Evolutionary conservation across 345 rosid genomes (phyloP), one percentile per base, ranked within the genome.

Genomic region (Eutrema yunnanense): DNA sequence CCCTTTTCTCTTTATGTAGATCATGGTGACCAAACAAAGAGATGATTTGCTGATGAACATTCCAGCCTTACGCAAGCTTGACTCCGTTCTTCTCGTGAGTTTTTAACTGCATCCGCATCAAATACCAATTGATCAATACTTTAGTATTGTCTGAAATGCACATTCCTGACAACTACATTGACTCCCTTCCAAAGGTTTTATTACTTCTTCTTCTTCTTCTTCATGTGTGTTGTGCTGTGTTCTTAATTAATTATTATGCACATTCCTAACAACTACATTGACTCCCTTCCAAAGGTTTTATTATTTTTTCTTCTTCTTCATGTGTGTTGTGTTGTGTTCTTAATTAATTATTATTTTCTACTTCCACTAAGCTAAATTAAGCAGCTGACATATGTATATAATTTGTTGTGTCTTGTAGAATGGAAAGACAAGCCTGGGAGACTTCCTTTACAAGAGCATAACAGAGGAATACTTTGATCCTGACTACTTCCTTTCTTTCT

Each of bases 1-100:
- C 16, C 27, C 2, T 41, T 47, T 49, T 43, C 11, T 42, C 0
- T 51, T 41, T 10, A 0, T 65, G 72, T 63, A 94, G 98, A 84
- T 94, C 64, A 94, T 94, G 98, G 82, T 85, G 51, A 91, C 96
- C 2, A 78, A 81, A 71, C 98, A 94, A 79, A 84, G 98, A 83
- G 83, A 74, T 14, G 97, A 94, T 81, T 79, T 94, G 67, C 86
- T 80, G 6, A 76, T 85, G 73, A 86, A 88, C 78, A 85, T 94
- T 52, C 97, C 98, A 12, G 96, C 92, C 10, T 73, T 94, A 48
- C 87, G 90, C 67, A 88, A 89, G 82, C 98, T 94, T 8, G 98
- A 91, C 65, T 81, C 91, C 13, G 82, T 91, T 83, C 92, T 91
- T 61, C 75, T 89, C 14, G 98, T 94, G 68, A 76, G 91, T 80